Evolutionary conservation across 129 eudicot species (phyloP).

Genomic region (Rutidosis leptorrhynchoides): DNA sequence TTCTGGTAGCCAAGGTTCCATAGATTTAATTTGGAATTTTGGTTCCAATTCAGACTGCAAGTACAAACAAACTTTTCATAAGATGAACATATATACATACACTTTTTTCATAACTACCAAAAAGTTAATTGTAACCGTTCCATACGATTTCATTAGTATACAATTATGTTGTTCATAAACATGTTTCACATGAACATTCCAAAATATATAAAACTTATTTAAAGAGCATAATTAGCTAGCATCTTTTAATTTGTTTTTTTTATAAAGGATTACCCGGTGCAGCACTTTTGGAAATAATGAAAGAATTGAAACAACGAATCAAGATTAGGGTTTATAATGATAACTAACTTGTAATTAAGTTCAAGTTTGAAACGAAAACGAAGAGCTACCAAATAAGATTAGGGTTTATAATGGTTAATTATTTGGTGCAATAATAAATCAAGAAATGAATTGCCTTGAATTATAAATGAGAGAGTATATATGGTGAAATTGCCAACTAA

Average conservation of each 20-base stretch:
- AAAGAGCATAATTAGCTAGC: neutral
- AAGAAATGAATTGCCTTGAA: slow-evolving; percentile 10
- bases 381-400: slow-evolving; percentile 8
- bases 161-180: neutral
- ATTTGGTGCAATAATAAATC: slow-evolving; percentile 20
- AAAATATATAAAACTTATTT: neutral
- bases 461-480: slow-evolving; percentile 12
- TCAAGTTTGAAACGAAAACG: neutral
- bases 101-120: no score
- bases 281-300: no score
- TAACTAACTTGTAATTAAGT: neutral
- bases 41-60: slow-evolving; percentile 29
- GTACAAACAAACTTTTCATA: slow-evolving; percentile 7
- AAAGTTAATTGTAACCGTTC: neutral
- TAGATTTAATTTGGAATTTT: neutral
- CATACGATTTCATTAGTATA: neutral
- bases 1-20: slow-evolving; percentile 42
- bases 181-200: neutral
- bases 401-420: slow-evolving; percentile 7
- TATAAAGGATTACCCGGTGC: no score
- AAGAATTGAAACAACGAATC: no score
- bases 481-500: neutral
- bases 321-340: no score
- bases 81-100: slow-evolving; percentile 8
- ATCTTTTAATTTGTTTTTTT: no score